Evolutionary conservation across 2,329 filamentous ascomycete genomes (phyloP).

Genomic region (Talaromyces piceae): DNA sequence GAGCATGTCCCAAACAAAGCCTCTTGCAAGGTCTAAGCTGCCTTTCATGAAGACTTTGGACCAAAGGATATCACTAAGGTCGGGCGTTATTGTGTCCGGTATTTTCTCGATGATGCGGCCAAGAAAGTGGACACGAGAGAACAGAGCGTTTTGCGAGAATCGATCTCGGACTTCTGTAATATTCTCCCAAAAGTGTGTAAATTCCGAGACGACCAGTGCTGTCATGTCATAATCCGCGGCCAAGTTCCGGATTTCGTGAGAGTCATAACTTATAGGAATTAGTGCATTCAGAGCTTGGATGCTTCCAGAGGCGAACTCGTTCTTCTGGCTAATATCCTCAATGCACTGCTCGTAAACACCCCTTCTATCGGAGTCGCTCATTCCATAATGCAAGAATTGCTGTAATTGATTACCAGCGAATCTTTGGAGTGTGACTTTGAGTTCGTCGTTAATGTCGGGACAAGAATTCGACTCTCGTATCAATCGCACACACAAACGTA

Average conservation of each 20-base stretch:
- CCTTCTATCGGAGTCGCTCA: constrained; percentile 49
- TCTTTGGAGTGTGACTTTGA: constrained; percentile 55
- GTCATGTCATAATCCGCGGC: constrained; percentile 56
- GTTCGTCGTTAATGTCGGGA: constrained; percentile 47
- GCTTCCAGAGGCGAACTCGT: constrained; percentile 62
- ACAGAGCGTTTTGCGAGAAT: constrained; percentile 39
- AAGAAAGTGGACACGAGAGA: constrained; percentile 52
- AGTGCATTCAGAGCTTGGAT: constrained; percentile 55
- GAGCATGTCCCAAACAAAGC: constrained; percentile 63
- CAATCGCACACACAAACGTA: constrained; percentile 56
- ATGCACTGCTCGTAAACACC: constrained; percentile 62
- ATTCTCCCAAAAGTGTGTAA: constrained; percentile 50
- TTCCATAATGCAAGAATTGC: constrained; percentile 51
- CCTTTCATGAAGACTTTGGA: constrained; percentile 60
- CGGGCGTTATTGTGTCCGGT: constrained; percentile 54
- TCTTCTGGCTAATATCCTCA: constrained; percentile 57
- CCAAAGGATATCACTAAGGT: constrained; percentile 63
- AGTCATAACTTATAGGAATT: constrained; percentile 31
- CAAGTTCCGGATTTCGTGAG: constrained; percentile 50
- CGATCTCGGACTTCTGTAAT: constrained; percentile 33
- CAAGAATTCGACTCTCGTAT: constrained; percentile 63
- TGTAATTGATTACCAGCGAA: constrained; percentile 57
- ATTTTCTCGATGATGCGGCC: constrained; percentile 52
- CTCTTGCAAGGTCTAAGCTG: constrained; percentile 54
- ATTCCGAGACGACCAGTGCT: constrained; percentile 55